phyloP scores from a whole-genome alignment of 768 basidiomycete species.

The Lactifluus pinguis region DNA sequence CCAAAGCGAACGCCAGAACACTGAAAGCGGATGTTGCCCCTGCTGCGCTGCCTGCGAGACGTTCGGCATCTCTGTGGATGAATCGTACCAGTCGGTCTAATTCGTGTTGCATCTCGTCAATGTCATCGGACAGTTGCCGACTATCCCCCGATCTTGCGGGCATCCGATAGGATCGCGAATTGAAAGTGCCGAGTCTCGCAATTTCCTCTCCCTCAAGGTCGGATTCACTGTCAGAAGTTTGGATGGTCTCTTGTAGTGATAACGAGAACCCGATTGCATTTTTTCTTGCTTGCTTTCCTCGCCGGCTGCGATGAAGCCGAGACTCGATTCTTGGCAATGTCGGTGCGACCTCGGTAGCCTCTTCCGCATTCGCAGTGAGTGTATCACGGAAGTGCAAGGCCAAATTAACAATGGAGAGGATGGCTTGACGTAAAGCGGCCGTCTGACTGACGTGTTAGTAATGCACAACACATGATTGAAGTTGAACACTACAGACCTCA shows the following conservation, averaged over 20 bases:
- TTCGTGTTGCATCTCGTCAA: conserved; percentile 61
- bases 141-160: conserved; percentile 33
- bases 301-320: conserved; percentile 54
- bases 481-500: conserved; percentile 35
- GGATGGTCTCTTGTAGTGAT: conserved; percentile 25
- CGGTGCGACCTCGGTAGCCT: conserved; percentile 49
- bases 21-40: conserved; percentile 58
- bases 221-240: conserved; percentile 35
- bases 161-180: conserved; percentile 35
- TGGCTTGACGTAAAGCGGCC: conserved; percentile 50
- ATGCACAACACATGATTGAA: neutral
- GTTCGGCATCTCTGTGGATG: conserved; percentile 60
- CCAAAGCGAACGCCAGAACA: conserved; percentile 63
- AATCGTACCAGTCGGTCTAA: conserved; percentile 65
- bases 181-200: conserved; percentile 17
- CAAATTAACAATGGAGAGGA: conserved; percentile 67
- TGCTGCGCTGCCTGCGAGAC: conserved; percentile 49
- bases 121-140: conserved; percentile 38
- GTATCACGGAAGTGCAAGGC: conserved; percentile 58
- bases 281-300: conserved; percentile 42
- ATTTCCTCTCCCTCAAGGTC: conserved; percentile 23
- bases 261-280: conserved; percentile 58
- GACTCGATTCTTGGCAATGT: conserved; percentile 41
- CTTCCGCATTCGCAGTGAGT: conserved; percentile 52
- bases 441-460: conserved; percentile 36